phyloP scores from a whole-genome alignment of 306 rosid species.

The Ochetophila trinervis region DNA sequence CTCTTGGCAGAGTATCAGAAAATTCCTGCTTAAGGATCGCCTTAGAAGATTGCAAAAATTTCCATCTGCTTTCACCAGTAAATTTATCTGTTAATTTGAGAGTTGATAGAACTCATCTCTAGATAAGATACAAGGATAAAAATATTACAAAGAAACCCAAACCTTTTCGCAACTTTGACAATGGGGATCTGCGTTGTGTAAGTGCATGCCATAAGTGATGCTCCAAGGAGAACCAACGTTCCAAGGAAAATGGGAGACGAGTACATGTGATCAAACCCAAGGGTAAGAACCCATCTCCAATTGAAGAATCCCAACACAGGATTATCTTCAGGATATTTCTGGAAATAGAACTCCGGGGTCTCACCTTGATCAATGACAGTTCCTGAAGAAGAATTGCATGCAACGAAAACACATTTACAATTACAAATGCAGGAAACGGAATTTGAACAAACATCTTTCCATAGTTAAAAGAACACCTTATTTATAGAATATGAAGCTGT shows the following conservation, averaged over 20 bases:
- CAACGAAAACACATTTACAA: constrained; percentile 21
- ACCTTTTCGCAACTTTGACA: constrained; percentile 91
- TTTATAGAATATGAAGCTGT: background rate
- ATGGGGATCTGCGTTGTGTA: constrained; percentile 93
- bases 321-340: constrained; percentile 74
- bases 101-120: constrained; percentile 10
- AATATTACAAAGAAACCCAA: constrained; percentile 16
- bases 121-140: background rate
- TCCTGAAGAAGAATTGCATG: constrained; percentile 43
- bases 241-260: constrained; percentile 74
- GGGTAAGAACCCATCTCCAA: constrained; percentile 94
- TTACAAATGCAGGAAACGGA: background rate
- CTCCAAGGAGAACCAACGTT: constrained; percentile 65
- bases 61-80: constrained; percentile 60
- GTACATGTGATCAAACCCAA: constrained; percentile 95
- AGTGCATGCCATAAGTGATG: constrained; percentile 94
- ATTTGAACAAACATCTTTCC: background rate
- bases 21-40: constrained; percentile 74
- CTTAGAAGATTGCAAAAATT: constrained; percentile 70
- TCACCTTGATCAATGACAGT: constrained; percentile 91
- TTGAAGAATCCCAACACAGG: constrained; percentile 82
- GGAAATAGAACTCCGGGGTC: constrained; percentile 70
- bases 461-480: background rate
- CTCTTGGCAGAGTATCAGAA: constrained; percentile 79
- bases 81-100: constrained; percentile 15